Base-by-base conservation (phyloP, 345 rosid genomes). In the Salix koriyanagi region DNA sequence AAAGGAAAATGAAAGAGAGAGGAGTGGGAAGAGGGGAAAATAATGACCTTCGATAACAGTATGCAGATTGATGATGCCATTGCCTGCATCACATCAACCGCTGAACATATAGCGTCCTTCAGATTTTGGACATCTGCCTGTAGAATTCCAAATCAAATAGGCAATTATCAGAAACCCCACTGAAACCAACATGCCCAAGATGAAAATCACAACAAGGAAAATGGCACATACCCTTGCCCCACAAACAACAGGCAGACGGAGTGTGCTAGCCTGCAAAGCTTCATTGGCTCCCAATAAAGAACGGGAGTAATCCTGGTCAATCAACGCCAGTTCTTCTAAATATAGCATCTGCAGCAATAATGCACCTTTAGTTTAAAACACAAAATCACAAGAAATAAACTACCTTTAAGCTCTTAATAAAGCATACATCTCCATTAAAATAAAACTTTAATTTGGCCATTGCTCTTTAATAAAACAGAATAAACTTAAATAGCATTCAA, bases 61-160 rank as follows among this genome's bases (percentile, higher is more conserved):
- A 85, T 71, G 84, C 90, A 87, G 75, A 93, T 81, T 44, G 98
- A 93, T 74, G 94, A 88, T 46, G 89, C 89, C 94, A 96, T 91
- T 65, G 94, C 90, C 75, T 92, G 97, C 94, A 96, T 88, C 68
- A 96, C 92, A 85, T 91, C 94, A 79, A 90, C 89, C 6, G 94
- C 99, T 46, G 97, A 96, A 82, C 85, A 87, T 81, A 93, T 83
- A 46, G 96, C 98, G 79, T 89, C 89, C 79, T 91, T 91, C 69
- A 93, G 81, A 56, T 85, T 90, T 50, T 87, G 93, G 78, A 86
- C 71, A 80, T 96, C 94, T 58, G 89, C 94, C 99, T 96, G 91
- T 54, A 86, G 65, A 72, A 50, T 68, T 39, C 16, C 18, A 46
- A 76, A 62, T 71, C 37, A 23, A 76, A 26, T 14, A 41, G 67